Base-by-base conservation (phyloP, 78 protist genomes). In the Planoprotostelium fungivorum region DNA sequence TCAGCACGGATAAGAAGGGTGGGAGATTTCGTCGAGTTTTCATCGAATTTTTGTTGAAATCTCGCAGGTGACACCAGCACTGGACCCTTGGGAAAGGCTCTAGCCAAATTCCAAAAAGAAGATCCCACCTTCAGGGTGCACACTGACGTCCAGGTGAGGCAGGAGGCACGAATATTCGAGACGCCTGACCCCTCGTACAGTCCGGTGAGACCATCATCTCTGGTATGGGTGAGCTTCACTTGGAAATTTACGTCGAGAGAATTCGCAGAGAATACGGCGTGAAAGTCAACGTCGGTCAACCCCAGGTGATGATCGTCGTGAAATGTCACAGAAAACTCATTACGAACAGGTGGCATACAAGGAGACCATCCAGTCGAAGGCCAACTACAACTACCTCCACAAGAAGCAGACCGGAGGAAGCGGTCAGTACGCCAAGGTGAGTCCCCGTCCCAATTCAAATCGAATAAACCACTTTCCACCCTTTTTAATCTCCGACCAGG, bases 161-260 rank as follows among this genome's bases (percentile, higher is more conserved):
- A n/a, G n/a, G n/a, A n/a, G 9, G 97, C 96, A 39, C 63, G 93
- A 0, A 29, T 35, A 88, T 37, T 85, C 25, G 34, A 29, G 35
- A 87, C 38, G 84, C 28, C 87, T 35, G 28, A 86, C 87, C 28
- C 28, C 28, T 86, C 25, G 5, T 51, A 38, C 90, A 93, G 35
- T 34, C 87, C 29, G 90, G 89, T 37, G 91, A 95, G 90, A 96
- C 94, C 23, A 86, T 97, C 39, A 97, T 97, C 94, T 38, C 91
- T 1, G 99, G 99, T 63, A 98, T 98, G 99, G 99, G 99, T 84
- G 99, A 98, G 91, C 94, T 98, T 28, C 99, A 98, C 92, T 87
- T 98, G 23, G 97, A 98, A 63, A 97, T 98, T 63, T 97, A 97
- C 89, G 84, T 93, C 23, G 98, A 98, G 88, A 92, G 99, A 38